phyloP scores from a whole-genome alignment of 169 alveolate species.

The Plasmodium adleri region DNA sequence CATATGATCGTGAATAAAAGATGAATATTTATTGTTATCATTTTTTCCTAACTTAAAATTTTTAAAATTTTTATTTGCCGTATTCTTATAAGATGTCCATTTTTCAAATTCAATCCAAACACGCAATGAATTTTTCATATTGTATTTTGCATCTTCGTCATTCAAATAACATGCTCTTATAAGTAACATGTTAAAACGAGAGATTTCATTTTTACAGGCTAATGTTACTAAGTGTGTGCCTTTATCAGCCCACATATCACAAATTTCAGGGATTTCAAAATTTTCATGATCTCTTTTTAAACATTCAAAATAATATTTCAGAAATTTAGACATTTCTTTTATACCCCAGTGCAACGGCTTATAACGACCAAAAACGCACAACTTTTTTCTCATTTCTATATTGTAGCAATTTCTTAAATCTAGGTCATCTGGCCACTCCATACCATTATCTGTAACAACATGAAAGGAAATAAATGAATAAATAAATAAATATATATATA shows the following conservation, averaged over 20 bases:
- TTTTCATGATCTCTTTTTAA: slow-evolving; percentile 48
- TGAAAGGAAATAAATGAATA: not conserved
- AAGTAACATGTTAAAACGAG: slow-evolving; percentile 48
- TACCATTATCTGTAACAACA: slow-evolving; percentile 23
- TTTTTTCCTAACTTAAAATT: slow-evolving; percentile 27
- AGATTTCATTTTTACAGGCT: slow-evolving; percentile 64
- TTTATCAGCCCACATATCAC: slow-evolving; percentile 72
- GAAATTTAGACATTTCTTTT: slow-evolving; percentile 37
- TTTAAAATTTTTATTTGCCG: slow-evolving; percentile 22
- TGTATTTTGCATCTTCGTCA: slow-evolving; percentile 65
- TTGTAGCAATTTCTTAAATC: slow-evolving; percentile 47
- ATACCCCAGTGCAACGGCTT: slow-evolving; percentile 70
- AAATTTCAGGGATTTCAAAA: slow-evolving; percentile 63
- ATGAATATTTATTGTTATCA: slow-evolving; percentile 53
- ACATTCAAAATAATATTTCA: slow-evolving; percentile 44
- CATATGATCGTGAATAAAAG: slow-evolving; percentile 20
- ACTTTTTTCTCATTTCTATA: slow-evolving; percentile 26
- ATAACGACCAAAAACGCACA: slow-evolving; percentile 68
- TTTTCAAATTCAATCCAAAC: slow-evolving; percentile 73
- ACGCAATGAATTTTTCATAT: slow-evolving; percentile 40
- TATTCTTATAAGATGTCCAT: slow-evolving; percentile 50
- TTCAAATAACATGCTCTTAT: slow-evolving; percentile 71
- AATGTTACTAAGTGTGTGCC: slow-evolving; percentile 73
- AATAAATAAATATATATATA: not conserved
- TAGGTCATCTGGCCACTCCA: slow-evolving; percentile 54